A percentile compares a stretch with the other conserved stretches of the same genome.
These are phyloP conservation scores for Gigaspora rosea DNA, from an alignment of 192 early-diverging fungal species.

Conservation along the genomic window DNA sequence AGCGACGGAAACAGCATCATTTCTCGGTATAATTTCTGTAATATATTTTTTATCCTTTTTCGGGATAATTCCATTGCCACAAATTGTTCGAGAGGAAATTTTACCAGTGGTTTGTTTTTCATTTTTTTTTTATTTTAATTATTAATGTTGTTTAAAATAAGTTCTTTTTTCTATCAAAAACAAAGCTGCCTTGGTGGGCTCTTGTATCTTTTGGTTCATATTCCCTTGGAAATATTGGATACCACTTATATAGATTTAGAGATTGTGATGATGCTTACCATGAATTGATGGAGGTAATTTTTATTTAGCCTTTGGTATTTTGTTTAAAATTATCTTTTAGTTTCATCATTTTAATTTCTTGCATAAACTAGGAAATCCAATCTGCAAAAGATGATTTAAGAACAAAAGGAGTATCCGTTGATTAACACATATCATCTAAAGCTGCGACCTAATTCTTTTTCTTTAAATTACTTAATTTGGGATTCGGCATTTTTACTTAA, in stretches of 20 bases:
- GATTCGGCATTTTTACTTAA: no score
- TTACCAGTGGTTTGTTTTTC: constrained; percentile 3
- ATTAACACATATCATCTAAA: neutral
- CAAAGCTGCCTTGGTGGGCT: constrained; percentile 76
- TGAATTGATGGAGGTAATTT: constrained; percentile 74
- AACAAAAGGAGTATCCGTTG: constrained; percentile 5
- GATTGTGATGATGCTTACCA: constrained; percentile 91
- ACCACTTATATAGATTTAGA: constrained; percentile 81
- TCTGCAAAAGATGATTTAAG: constrained; percentile 23
- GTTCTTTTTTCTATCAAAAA: neutral
- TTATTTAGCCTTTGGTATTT: neutral
- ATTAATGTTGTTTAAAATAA: neutral
- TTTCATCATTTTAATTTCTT: neutral
- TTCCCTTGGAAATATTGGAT: constrained; percentile 85
- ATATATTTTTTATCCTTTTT: neutral
- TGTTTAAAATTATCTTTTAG: neutral
- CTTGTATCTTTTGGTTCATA: constrained; percentile 89
- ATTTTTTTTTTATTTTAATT: neutral
- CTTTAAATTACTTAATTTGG: no score
- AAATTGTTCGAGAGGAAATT: neutral
- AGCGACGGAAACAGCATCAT: neutral
- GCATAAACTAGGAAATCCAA: constrained; percentile 16
- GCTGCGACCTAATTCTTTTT: no score
- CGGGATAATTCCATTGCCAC: neutral
- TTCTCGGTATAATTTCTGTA: neutral